These are phyloP conservation scores for Monosporascus sp. DNA, from an alignment of 2,329 filamentous ascomycete species.

Conservation along the genomic window DNA sequence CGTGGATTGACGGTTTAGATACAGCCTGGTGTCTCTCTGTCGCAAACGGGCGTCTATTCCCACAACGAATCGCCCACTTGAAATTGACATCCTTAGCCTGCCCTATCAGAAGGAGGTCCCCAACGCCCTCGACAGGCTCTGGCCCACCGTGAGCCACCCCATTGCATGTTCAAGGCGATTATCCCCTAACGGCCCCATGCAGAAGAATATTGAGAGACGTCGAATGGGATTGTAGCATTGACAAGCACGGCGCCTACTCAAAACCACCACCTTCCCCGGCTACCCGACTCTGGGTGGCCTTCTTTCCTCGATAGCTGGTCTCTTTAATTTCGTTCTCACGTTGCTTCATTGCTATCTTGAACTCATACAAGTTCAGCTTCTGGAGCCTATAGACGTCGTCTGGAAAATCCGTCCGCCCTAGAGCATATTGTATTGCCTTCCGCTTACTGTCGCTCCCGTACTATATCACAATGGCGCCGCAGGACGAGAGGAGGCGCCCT, in stretches of 20 bases:
- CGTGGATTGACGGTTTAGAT: slow-evolving; percentile 7
- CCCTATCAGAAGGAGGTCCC: slow-evolving; percentile 38
- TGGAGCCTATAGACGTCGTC: slow-evolving; percentile 20
- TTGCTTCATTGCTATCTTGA: slow-evolving; percentile 32
- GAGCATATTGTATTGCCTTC: slow-evolving; percentile 32
- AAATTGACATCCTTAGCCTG: slow-evolving; percentile 30
- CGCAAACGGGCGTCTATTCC: slow-evolving; percentile 41
- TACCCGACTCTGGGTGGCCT: slow-evolving; percentile 27
- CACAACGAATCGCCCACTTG: slow-evolving; percentile 33
- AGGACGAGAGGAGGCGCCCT: slow-evolving; percentile 53
- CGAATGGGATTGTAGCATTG: slow-evolving; percentile 28
- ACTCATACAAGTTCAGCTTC: slow-evolving; percentile 20
- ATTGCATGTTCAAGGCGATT: slow-evolving; percentile 31
- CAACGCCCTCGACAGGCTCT: slow-evolving; percentile 31
- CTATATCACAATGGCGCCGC: slow-evolving; percentile 24
- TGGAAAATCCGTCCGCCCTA: slow-evolving; percentile 18
- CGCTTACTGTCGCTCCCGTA: slow-evolving; percentile 27
- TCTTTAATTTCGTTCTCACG: slow-evolving; percentile 37
- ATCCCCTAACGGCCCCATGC: slow-evolving; percentile 35
- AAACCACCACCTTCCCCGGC: slow-evolving; percentile 45
- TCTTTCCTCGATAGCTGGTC: slow-evolving; percentile 52
- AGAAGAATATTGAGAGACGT: slow-evolving; percentile 24
- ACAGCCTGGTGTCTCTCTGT: slow-evolving; percentile 30
- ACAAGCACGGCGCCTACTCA: slow-evolving; percentile 40
- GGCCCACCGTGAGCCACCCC: slow-evolving; percentile 34